These are phyloP conservation scores for Acanthochlamys bracteata DNA, from an alignment of 106 monocot species.

Conservation along the genomic window DNA sequence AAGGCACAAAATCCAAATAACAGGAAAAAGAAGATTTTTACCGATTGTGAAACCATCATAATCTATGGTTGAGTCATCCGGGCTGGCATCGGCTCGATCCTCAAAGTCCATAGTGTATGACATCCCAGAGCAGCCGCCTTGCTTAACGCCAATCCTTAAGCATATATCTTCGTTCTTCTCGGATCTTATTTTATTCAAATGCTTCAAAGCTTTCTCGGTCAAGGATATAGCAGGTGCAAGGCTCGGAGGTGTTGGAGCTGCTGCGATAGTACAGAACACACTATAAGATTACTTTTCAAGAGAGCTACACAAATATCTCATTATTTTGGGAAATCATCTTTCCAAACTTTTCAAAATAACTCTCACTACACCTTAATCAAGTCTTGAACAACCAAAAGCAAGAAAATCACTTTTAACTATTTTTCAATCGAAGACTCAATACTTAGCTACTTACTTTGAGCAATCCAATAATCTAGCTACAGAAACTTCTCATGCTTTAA, in stretches of 20 bases:
- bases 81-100: constrained; percentile 43
- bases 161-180: constrained; percentile 83
- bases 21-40: too few relatives aligned
- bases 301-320: too few relatives aligned
- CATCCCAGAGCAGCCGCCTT: constrained; percentile 99
- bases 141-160: constrained; percentile 94
- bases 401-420: too few relatives aligned
- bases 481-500: too few relatives aligned
- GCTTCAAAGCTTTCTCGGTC: constrained; percentile 68
- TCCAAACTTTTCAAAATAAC: too few relatives aligned
- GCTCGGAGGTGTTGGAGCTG: constrained; percentile 32
- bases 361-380: too few relatives aligned
- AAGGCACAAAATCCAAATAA: background rate
- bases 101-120: constrained; percentile 98
- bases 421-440: too few relatives aligned
- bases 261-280: constrained; percentile 13
- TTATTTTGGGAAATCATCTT: too few relatives aligned
- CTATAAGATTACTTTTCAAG: too few relatives aligned
- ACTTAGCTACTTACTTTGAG: too few relatives aligned
- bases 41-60: constrained; percentile 87
- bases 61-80: constrained; percentile 78
- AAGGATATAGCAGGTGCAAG: constrained; percentile 68
- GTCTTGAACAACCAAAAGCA: too few relatives aligned
- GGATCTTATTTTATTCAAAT: constrained; percentile 76
- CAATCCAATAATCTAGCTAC: too few relatives aligned